Conservation (phyloP, 1,284 basidiomycete species). For the Meripilus lineatus region DNA sequence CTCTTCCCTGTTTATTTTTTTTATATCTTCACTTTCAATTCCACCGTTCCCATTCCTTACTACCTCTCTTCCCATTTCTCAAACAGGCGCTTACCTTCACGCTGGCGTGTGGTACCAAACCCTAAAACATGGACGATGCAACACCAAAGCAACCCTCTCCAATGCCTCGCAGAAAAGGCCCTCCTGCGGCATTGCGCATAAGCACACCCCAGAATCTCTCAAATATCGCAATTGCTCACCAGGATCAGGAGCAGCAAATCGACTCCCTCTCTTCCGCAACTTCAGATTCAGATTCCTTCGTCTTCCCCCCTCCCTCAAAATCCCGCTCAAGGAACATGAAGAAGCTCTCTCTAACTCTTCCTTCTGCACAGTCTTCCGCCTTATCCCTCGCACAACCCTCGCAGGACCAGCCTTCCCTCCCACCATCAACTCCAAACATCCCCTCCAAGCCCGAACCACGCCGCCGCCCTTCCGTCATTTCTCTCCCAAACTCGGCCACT, state of each 20-base stretch:
- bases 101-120: constrained; percentile 43
- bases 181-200: constrained; percentile 56
- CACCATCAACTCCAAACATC: constrained; percentile 20
- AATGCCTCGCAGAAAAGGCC: constrained; percentile 47
- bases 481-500: constrained; percentile 48
- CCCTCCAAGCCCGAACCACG: constrained; percentile 29
- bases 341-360: constrained; percentile 64
- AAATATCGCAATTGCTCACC: constrained; percentile 43
- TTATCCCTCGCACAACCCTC: constrained; percentile 39
- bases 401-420: constrained; percentile 20
- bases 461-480: constrained; percentile 61
- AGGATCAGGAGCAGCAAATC: constrained; percentile 39
- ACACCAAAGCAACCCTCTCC: constrained; percentile 26
- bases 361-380: constrained; percentile 54
- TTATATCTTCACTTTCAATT: constrained; percentile 26
- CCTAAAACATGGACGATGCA: constrained; percentile 34
- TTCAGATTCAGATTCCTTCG: constrained; percentile 46
- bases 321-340: constrained; percentile 64
- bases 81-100: constrained; percentile 28
- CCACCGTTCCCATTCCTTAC: constrained; percentile 18
- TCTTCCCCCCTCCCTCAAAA: constrained; percentile 37
- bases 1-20: constrained; percentile 8
- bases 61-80: constrained; percentile 7
- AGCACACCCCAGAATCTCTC: constrained; percentile 42
- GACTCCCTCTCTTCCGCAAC: constrained; percentile 47